Evolutionary conservation across 75 land plant species (phyloP).

Genomic region (Picea glauca): DNA sequence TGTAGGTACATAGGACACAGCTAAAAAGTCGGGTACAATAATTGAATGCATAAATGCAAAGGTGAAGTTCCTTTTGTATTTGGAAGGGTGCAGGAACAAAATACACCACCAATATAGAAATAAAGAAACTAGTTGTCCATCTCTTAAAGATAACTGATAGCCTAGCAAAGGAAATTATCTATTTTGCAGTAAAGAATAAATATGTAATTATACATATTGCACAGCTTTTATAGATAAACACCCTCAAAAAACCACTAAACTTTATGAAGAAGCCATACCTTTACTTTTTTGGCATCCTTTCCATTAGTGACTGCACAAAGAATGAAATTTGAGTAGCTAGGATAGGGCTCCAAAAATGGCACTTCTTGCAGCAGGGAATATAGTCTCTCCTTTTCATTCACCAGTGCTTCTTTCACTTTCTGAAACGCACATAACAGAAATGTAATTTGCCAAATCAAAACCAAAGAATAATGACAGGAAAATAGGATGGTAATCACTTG

Average conservation of each 20-base stretch:
- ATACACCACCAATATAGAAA: background rate
- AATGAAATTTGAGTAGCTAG: constrained; percentile 95
- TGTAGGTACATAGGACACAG: background rate
- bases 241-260: background rate
- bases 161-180: background rate
- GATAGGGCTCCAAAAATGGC: constrained; percentile 78
- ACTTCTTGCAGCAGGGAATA: constrained; percentile 70
- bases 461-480: background rate
- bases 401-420: constrained; percentile 78
- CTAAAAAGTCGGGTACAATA: background rate
- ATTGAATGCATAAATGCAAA: no score
- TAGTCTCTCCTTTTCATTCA: constrained; percentile 77
- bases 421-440: constrained; percentile 11
- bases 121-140: background rate
- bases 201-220: background rate
- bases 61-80: background rate
- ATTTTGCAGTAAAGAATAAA: background rate
- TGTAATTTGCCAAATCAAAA: background rate
- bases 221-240: background rate
- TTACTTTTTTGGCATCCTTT: constrained; percentile 82
- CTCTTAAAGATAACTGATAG: background rate
- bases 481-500: no score
- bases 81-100: background rate
- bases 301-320: constrained; percentile 81
- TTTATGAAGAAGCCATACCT: constrained; percentile 39